Evolutionary conservation across 2,329 filamentous ascomycete species (phyloP), one percentile per base, ranked within the genome.

Genomic region (Exophiala sideris): DNA sequence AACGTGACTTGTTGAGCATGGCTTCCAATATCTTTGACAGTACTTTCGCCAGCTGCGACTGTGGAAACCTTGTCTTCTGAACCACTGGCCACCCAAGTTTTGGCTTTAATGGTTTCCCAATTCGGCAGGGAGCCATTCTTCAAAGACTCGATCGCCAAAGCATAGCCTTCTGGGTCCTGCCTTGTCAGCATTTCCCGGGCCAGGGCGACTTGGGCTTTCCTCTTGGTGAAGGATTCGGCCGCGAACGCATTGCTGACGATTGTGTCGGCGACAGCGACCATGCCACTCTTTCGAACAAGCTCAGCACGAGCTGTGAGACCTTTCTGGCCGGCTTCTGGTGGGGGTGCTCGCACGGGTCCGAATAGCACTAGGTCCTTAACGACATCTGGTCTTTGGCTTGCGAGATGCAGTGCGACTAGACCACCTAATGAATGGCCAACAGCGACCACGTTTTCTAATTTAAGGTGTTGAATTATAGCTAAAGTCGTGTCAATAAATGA

Each of bases 101-200:
- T 64, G 1, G 71, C 71, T 5, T 66, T 67, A 40, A 51, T 45
- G 3, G 10, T 20, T 21, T 45, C 48, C 9, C 29, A 51, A 40
- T 29, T 11, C 10, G 48, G 40, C 18, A 35, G 18, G 16, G 10
- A 24, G 5, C 48, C 39, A 16, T 45, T 51, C 2, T 74, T 79
- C 32, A 81, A 66, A 2, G 79, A 78, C 21, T 68, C 67, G 39
- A 76, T 78, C 0, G 71, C 79, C 56, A 81, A 82, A 1, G 79
- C 79, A 62, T 81, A 82, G 1, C 75, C 76, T 55, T 82, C 79
- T 0, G 76, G 70, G 56, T 80, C 73, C 56, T 79, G 76, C 0
- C 48, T 38, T 10, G 48, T 51, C 41, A 51, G 29, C 48, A 51
- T 51, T 20, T 51, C 48, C 2, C 48, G 16, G 29, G 48, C 48